Percentiles rank a stretch among this genome's conserved stretches.
Evolutionary conservation across 2,329 filamentous ascomycete genomes (phyloP).

Genomic region (Alternaria arbusti): DNA sequence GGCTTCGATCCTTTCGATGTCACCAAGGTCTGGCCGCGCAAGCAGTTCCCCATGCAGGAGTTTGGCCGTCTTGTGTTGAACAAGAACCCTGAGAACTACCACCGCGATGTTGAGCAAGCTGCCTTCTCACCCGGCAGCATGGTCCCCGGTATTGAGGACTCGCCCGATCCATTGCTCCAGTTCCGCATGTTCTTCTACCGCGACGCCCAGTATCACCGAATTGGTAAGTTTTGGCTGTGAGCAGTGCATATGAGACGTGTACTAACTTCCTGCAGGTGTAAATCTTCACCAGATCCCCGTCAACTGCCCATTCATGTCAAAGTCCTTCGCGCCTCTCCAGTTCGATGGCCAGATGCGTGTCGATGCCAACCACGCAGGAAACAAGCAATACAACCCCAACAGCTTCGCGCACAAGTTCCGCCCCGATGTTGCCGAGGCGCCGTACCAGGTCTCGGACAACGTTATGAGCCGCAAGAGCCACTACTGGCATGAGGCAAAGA

Average conservation of each 20-base stretch:
- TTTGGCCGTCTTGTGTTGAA: constrained; percentile 60
- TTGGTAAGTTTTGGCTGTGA: constrained; percentile 35
- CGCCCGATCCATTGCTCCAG: constrained; percentile 27
- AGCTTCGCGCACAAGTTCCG: constrained; percentile 60
- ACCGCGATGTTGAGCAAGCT: constrained; percentile 48
- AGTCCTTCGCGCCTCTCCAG: constrained; percentile 55
- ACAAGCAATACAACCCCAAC: constrained; percentile 61
- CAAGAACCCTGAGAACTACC: constrained; percentile 62
- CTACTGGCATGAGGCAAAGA: constrained; percentile 62
- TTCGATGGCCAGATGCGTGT: constrained; percentile 59
- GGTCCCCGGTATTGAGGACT: constrained; percentile 59
- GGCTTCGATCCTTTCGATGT: constrained; percentile 62
- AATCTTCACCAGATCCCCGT: constrained; percentile 60
- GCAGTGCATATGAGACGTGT: too few relatives aligned
- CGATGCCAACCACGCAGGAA: constrained; percentile 57
- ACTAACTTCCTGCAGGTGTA: constrained; percentile 24
- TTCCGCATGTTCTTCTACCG: constrained; percentile 39
- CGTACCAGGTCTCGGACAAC: constrained; percentile 58
- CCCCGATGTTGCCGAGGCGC: constrained; percentile 58
- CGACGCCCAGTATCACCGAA: constrained; percentile 60
- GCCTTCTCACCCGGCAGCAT: constrained; percentile 59
- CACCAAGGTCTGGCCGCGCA: constrained; percentile 61
- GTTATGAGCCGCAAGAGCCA: constrained; percentile 60
- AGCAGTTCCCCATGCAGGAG: constrained; percentile 57
- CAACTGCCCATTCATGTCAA: constrained; percentile 57